phyloP scores from a whole-genome alignment of 2,329 filamentous ascomycete species.

The Fusarium tjaetaba region DNA sequence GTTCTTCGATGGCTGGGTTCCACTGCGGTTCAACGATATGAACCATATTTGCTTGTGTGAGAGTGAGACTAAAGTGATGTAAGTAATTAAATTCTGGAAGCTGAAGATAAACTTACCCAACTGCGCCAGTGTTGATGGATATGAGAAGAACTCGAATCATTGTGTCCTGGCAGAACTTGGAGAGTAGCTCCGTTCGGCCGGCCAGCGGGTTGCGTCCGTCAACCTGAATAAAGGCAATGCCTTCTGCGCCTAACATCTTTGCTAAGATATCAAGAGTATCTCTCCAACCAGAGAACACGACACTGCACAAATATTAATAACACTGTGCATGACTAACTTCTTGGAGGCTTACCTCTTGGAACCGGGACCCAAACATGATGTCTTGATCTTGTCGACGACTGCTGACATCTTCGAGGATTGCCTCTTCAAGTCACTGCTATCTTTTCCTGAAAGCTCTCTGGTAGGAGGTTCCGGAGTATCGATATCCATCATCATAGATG shows the following conservation, averaged over 20 bases:
- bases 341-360: neutral
- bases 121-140: constrained; percentile 13
- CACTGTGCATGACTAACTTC: rapidly evolving
- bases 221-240: neutral
- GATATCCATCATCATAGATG: neutral
- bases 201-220: neutral
- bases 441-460: too few relatives aligned
- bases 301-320: neutral
- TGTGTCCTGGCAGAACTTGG: neutral
- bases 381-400: neutral
- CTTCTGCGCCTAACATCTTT: rapidly evolving
- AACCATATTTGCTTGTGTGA: neutral
- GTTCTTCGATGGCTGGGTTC: constrained; percentile 2
- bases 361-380: rapidly evolving
- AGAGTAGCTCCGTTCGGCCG: neutral
- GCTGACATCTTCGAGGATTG: neutral
- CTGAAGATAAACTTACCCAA: neutral
- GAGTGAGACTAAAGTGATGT: neutral
- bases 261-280: neutral
- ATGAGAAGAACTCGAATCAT: neutral
- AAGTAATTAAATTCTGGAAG: too few relatives aligned
- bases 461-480: neutral
- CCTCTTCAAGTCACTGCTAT: too few relatives aligned
- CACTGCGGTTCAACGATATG: neutral
- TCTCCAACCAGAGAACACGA: constrained; percentile 1